Conservation (phyloP, 148 eudicot genomes). For the Polygonum maritimum region DNA sequence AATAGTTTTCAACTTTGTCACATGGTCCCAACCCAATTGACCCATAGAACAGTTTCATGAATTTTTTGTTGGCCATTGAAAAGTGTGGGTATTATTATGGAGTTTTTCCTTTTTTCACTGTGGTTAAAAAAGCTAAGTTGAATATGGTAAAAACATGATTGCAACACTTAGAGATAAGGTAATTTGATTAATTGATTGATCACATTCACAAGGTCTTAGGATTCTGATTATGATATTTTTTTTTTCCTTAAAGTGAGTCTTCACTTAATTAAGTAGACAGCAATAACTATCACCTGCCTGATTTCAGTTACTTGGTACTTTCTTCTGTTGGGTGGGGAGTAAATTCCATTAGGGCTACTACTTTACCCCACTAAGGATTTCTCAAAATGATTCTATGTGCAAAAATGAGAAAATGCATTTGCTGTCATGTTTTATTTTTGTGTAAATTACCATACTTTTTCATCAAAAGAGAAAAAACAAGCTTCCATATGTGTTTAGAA, state of each 20-base stretch:
- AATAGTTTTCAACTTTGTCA: conserved; percentile 8
- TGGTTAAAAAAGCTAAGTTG: background rate
- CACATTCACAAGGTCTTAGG: background rate
- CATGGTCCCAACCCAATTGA: conserved; percentile 7
- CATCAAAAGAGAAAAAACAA: background rate
- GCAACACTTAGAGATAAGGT: background rate
- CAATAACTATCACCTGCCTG: conserved; percentile 3
- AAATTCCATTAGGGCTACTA: background rate
- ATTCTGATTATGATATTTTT: background rate
- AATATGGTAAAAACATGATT: background rate
- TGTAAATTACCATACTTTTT: background rate
- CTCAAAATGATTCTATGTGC: background rate
- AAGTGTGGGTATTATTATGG: background rate
- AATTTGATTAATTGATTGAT: background rate
- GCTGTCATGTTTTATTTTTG: background rate
- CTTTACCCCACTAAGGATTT: background rate
- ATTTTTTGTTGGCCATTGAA: background rate
- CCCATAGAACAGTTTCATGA: background rate
- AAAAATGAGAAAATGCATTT: background rate
- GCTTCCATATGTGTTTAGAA: background rate
- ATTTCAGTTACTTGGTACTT: background rate
- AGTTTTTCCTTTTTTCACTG: background rate
- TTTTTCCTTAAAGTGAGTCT: background rate
- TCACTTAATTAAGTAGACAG: background rate
- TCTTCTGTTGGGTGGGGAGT: background rate